These are phyloP conservation scores for Tetrahymena thermophila DNA, from an alignment of 73 alveolate genomes.

Conservation along the genomic window DNA sequence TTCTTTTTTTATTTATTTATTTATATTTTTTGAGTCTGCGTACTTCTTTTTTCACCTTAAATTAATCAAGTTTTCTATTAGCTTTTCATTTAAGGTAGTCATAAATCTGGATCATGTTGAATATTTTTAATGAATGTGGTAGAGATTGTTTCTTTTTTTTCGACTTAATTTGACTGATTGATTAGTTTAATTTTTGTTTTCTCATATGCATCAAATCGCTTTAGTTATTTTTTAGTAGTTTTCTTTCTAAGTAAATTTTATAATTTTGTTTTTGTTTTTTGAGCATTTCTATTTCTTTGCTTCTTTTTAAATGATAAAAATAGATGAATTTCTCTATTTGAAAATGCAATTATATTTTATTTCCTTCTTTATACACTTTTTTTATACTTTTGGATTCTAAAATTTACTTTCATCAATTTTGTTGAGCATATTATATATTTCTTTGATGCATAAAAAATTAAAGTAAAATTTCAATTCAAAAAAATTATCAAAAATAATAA, in stretches of 20 bases:
- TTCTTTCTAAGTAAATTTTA: background rate
- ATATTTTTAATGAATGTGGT: background rate
- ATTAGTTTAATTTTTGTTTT: background rate
- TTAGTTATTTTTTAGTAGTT: background rate
- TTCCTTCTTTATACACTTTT: too few species aligned
- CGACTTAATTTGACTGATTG: background rate
- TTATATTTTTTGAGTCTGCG: background rate
- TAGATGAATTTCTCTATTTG: background rate
- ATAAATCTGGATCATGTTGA: conserved; percentile 1
- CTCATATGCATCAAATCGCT: background rate
- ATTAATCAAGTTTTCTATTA: background rate
- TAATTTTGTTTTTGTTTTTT: background rate
- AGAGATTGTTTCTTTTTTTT: background rate
- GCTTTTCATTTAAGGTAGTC: background rate
- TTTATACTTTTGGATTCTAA: too few species aligned
- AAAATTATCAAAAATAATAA: too few species aligned
- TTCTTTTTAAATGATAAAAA: background rate
- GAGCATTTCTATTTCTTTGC: background rate
- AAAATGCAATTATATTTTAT: background rate
- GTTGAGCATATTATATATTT: too few species aligned
- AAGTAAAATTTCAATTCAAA: too few species aligned
- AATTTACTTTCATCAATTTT: too few species aligned
- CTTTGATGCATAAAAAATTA: too few species aligned
- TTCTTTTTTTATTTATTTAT: background rate
- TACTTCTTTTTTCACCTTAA: background rate